These are phyloP conservation scores for Auricularia cornea DNA, from an alignment of 768 basidiomycete genomes.

Conservation along the genomic window DNA sequence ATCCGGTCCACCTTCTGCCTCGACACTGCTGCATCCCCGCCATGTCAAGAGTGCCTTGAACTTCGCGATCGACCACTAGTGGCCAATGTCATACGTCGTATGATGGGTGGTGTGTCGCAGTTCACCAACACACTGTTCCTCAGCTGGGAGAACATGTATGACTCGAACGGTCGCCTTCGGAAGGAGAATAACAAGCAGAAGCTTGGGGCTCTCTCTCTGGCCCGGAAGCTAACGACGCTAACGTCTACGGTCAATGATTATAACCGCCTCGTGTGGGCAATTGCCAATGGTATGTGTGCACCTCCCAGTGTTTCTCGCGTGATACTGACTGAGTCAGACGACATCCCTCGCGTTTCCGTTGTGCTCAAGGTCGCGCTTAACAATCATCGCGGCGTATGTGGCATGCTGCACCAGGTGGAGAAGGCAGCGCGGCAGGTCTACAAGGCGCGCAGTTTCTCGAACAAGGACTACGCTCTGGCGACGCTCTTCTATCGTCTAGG, in stretches of 20 bases:
- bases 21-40: neutral
- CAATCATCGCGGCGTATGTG: slow-evolving; percentile 11
- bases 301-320: too few relatives aligned
- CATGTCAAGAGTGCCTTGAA: neutral
- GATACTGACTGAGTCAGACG: slow-evolving; percentile 7
- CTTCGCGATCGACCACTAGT: slow-evolving; percentile 3
- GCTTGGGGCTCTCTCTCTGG: slow-evolving; percentile 9
- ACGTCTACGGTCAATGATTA: slow-evolving; percentile 8
- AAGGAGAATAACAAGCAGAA: slow-evolving; percentile 4
- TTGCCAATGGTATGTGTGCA: slow-evolving; percentile 5
- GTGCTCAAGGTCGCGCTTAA: slow-evolving; percentile 12
- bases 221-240: slow-evolving; percentile 7
- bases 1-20: slow-evolving; percentile 3
- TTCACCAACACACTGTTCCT: slow-evolving; percentile 9
- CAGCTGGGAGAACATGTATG: slow-evolving; percentile 4
- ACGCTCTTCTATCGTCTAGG: slow-evolving; percentile 15
- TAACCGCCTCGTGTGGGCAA: slow-evolving; percentile 16
- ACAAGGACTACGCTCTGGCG: slow-evolving; percentile 13
- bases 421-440: slow-evolving; percentile 13
- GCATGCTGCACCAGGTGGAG: slow-evolving; percentile 12
- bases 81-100: slow-evolving; percentile 12
- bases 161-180: neutral
- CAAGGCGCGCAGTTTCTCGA: slow-evolving; percentile 10
- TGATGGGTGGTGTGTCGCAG: slow-evolving; percentile 5
- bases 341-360: slow-evolving; percentile 12